These are phyloP conservation scores for Phytophthora crassamura DNA, from an alignment of 352 stramenopile species.

Conservation along the genomic window DNA sequence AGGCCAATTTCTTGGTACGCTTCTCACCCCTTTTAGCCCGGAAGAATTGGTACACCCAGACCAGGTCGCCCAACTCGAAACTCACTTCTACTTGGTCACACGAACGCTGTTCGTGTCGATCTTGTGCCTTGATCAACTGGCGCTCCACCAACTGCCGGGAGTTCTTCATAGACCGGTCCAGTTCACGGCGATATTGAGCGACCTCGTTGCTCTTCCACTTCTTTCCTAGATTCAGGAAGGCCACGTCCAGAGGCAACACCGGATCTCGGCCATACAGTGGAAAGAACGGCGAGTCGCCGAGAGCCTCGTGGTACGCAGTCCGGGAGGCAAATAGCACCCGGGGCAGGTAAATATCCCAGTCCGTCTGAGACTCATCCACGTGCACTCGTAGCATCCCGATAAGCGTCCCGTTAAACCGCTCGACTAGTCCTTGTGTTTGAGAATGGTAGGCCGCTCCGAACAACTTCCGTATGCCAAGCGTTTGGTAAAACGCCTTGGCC, in stretches of 20 bases:
- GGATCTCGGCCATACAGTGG: no score
- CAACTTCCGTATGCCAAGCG: background rate
- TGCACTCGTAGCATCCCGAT: background rate
- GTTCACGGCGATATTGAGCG: background rate
- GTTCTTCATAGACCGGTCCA: background rate
- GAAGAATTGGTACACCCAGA: slow-evolving; percentile 8
- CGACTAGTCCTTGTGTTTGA: background rate
- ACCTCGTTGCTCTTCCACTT: slow-evolving; percentile 7
- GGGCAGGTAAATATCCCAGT: slow-evolving; percentile 3
- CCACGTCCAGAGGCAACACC: background rate
- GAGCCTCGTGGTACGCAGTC: background rate
- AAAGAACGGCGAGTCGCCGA: background rate
- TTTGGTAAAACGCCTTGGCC: background rate
- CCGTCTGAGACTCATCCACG: background rate
- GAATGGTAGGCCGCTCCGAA: slow-evolving; percentile 1
- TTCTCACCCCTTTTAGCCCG: background rate
- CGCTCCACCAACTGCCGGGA: background rate
- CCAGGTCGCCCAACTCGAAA: background rate
- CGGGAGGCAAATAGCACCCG: background rate
- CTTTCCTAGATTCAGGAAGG: background rate
- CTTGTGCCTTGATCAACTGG: background rate
- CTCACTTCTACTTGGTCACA: background rate
- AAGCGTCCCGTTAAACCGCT: slow-evolving; percentile 1
- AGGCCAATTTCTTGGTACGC: slow-evolving; percentile 8
- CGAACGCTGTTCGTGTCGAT: background rate